A percentile compares a stretch with the other conserved stretches of the same genome.
Conservation (phyloP, 106 monocot genomes). For the Dendrobium chrysotoxum region DNA sequence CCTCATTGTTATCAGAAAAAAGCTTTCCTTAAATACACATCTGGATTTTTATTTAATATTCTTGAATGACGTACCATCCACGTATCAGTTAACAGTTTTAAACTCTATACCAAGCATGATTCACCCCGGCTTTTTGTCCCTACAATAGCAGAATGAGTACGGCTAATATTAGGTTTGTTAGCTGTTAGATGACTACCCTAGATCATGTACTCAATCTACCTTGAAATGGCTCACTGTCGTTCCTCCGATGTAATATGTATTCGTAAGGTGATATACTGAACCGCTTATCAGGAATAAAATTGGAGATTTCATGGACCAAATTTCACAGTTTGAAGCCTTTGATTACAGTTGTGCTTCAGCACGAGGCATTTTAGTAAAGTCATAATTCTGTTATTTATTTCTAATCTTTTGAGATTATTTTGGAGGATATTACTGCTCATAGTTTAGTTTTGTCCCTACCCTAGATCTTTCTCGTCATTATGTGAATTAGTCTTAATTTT, state of each 20-base stretch:
- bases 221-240: neutral
- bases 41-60: neutral
- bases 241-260: neutral
- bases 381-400: too few relatives aligned
- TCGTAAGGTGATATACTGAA: too few relatives aligned
- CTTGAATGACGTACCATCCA: neutral
- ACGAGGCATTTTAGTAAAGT: too few relatives aligned
- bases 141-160: neutral
- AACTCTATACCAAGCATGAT: neutral
- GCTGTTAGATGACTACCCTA: neutral
- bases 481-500: too few relatives aligned
- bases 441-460: too few relatives aligned
- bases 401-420: too few relatives aligned
- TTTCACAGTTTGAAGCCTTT: too few relatives aligned
- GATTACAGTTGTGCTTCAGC: too few relatives aligned
- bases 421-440: too few relatives aligned
- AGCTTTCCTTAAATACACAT: neutral
- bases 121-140: neutral
- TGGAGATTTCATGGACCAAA: too few relatives aligned
- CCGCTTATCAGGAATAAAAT: too few relatives aligned
- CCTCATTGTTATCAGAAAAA: neutral
- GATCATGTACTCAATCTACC: neutral
- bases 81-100: neutral
- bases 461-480: too few relatives aligned
- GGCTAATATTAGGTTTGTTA: neutral